Conservation (phyloP, 768 basidiomycete species). For the Hygrophorus russula region DNA sequence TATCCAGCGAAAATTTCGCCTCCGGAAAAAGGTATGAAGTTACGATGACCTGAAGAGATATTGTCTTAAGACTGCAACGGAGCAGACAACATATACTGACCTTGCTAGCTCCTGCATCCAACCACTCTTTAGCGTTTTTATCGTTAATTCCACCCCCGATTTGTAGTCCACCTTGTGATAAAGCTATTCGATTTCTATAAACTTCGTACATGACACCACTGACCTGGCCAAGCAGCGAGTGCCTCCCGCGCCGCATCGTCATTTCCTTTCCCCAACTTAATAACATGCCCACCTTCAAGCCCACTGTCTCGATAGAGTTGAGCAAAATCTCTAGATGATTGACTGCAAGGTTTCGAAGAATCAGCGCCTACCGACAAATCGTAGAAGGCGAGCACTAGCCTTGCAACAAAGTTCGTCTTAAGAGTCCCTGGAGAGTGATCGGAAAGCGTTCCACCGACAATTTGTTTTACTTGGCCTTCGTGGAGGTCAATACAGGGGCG, state of each 20-base stretch:
- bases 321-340: conserved; percentile 73
- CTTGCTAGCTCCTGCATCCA: conserved; percentile 85
- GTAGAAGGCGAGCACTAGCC: conserved; percentile 31
- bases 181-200: conserved; percentile 6
- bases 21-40: conserved; percentile 90
- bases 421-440: conserved; percentile 48
- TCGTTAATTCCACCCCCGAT: conserved; percentile 89
- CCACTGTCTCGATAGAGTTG: conserved; percentile 57
- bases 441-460: conserved; percentile 89
- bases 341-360: conserved; percentile 29
- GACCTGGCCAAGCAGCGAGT: conserved; percentile 75
- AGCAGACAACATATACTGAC: conserved; percentile 19
- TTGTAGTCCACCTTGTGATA: conserved; percentile 58
- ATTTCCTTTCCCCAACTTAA: conserved; percentile 88
- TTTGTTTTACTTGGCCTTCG: conserved; percentile 93
- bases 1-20: conserved; percentile 66
- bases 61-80: not conserved
- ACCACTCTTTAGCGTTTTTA: conserved; percentile 73
- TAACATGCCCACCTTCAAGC: conserved; percentile 86
- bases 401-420: conserved; percentile 86
- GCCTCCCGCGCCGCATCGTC: conserved; percentile 84
- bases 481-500: conserved; percentile 97
- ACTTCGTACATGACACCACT: not conserved
- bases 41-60: conserved; percentile 73
- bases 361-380: not conserved